A percentile compares a stretch with the other conserved stretches of the same genome.
phyloP scores from a whole-genome alignment of 73 alveolate genomes.

The Loxodes magnus region DNA sequence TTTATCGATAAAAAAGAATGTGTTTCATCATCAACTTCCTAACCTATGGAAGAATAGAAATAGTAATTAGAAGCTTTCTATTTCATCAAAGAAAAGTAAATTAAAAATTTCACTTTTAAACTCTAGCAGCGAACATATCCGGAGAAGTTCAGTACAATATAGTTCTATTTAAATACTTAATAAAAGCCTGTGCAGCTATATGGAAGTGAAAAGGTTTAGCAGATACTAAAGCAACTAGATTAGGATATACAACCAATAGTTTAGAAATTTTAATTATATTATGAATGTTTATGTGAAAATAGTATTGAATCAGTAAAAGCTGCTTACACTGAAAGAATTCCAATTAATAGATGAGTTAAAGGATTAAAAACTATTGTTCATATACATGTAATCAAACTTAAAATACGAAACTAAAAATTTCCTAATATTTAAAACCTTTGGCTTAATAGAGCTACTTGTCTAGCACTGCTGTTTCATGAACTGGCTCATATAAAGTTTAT shows the following conservation, averaged over 20 bases:
- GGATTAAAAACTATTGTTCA: background rate
- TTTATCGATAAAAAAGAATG: too few relatives aligned
- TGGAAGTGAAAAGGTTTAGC: background rate
- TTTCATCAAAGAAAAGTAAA: too few relatives aligned
- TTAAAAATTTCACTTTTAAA: too few relatives aligned
- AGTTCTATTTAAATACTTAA: too few relatives aligned
- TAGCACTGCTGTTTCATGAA: constrained; percentile 12
- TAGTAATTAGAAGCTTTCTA: too few relatives aligned
- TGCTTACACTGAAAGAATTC: constrained; percentile 1
- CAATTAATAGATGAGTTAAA: too few relatives aligned
- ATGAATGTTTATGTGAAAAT: background rate
- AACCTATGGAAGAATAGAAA: too few relatives aligned
- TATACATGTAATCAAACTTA: background rate
- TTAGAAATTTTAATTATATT: background rate
- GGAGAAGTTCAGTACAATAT: too few relatives aligned
- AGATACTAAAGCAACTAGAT: background rate
- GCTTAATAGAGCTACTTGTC: background rate
- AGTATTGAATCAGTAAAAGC: background rate
- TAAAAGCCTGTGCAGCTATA: too few relatives aligned
- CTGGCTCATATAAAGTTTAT: constrained; percentile 10
- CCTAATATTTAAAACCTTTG: constrained; percentile 1
- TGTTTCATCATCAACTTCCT: too few relatives aligned
- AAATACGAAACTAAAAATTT: background rate
- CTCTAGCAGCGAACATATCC: too few relatives aligned
- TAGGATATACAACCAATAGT: background rate